Percentiles rank a stretch among this genome's conserved stretches.
These are phyloP conservation scores for Graphilbum fragrans DNA, from an alignment of 2,329 filamentous ascomycete genomes.

Conservation along the genomic window DNA sequence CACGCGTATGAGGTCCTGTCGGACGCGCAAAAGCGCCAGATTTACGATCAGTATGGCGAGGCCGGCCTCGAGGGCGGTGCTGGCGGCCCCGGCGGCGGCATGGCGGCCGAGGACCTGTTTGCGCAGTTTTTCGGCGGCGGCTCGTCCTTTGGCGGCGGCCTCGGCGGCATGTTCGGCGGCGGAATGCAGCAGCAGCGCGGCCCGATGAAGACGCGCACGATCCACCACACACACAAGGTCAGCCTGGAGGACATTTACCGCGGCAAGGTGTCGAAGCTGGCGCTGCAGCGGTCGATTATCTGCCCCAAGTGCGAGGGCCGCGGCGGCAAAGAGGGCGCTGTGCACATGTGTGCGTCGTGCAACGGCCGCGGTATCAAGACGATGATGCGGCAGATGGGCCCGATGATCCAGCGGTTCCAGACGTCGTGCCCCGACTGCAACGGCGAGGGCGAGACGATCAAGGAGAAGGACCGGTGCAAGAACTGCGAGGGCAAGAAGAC, in stretches of 20 bases:
- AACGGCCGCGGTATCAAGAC: slow-evolving; percentile 97
- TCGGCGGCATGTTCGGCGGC: slow-evolving; percentile 67
- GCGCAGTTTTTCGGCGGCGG: slow-evolving; percentile 88
- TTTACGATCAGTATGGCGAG: slow-evolving; percentile 98
- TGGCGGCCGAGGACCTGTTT: slow-evolving; percentile 93
- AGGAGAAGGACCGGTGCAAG: slow-evolving; percentile 97
- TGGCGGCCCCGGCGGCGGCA: slow-evolving; percentile 56
- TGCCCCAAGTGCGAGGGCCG: slow-evolving; percentile 89
- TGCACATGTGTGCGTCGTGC: slow-evolving; percentile 82
- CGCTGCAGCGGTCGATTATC: slow-evolving; percentile 93
- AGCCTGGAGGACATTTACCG: slow-evolving; percentile 96
- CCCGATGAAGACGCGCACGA: slow-evolving; percentile 81
- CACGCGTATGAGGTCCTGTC: slow-evolving; percentile 92
- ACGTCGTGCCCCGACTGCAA: slow-evolving; percentile 97
- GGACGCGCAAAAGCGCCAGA: slow-evolving; percentile 76
- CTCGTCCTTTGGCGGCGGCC: slow-evolving; percentile 58
- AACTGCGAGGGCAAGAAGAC: slow-evolving; percentile 96
- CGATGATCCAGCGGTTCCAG: slow-evolving; percentile 99
- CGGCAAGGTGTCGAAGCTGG: slow-evolving; percentile 94
- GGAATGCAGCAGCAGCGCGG: slow-evolving; percentile 68
- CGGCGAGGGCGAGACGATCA: slow-evolving; percentile 92
- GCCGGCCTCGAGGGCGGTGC: slow-evolving; percentile 86
- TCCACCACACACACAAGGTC: slow-evolving; percentile 97
- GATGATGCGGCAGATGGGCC: slow-evolving; percentile 99
- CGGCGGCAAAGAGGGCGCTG: slow-evolving; percentile 95